A percentile compares a stretch with the other conserved stretches of the same genome.
Evolutionary conservation across 2,329 filamentous ascomycete genomes (phyloP).

Genomic region (Fusarium musae): DNA sequence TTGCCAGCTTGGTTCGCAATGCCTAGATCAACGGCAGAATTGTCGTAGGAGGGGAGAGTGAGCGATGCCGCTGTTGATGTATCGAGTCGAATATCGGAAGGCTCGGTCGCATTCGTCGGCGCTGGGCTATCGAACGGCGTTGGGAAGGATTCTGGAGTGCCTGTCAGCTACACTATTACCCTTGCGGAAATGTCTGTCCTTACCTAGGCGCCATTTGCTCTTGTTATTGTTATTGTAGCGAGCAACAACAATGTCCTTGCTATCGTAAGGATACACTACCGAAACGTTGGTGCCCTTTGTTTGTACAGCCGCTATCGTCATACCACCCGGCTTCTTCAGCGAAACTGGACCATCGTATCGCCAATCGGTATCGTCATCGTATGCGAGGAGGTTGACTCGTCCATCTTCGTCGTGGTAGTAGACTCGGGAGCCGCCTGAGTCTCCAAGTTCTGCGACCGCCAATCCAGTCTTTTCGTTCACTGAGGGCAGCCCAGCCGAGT

Average conservation of each 20-base stretch:
- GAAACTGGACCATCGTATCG: slow-evolving; percentile 30
- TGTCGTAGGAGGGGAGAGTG: slow-evolving; percentile 3
- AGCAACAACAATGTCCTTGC: slow-evolving; percentile 21
- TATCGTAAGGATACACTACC: slow-evolving; percentile 30
- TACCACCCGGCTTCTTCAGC: slow-evolving; percentile 5
- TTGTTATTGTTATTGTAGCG: slow-evolving; percentile 9
- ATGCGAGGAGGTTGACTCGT: slow-evolving; percentile 22
- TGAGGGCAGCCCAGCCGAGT: slow-evolving; percentile 11
- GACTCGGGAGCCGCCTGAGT: slow-evolving; percentile 28
- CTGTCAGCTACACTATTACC: not conserved
- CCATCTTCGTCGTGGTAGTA: slow-evolving; percentile 36
- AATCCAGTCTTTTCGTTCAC: slow-evolving; percentile 33
- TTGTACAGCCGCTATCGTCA: slow-evolving; percentile 15
- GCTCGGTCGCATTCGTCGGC: slow-evolving; percentile 22
- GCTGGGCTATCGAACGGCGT: slow-evolving; percentile 23
- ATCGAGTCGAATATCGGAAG: slow-evolving; percentile 17
- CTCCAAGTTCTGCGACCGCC: slow-evolving; percentile 29
- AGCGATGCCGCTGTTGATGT: not conserved
- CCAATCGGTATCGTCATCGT: slow-evolving; percentile 40
- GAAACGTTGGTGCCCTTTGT: slow-evolving; percentile 26
- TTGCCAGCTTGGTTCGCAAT: not conserved
- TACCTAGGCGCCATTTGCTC: slow-evolving; percentile 25
- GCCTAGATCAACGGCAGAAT: not conserved
- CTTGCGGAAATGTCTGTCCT: not conserved
- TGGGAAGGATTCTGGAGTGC: slow-evolving; percentile 18